phyloP scores from a whole-genome alignment of 768 basidiomycete genomes.

The Phaeolepiota aurea region DNA sequence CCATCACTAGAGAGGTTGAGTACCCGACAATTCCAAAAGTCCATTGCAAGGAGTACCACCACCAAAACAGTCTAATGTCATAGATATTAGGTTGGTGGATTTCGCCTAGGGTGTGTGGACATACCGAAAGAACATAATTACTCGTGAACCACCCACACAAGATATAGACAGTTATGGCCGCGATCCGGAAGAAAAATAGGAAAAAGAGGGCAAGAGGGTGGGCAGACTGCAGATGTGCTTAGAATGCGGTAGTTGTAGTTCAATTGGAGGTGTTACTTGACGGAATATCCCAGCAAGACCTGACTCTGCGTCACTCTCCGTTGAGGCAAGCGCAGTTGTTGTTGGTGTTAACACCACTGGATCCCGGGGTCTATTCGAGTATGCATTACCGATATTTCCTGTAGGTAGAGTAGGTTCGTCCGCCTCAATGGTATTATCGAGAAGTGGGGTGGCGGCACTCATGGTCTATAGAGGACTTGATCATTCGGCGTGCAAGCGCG shows the following conservation, averaged over 20 bases:
- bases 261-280: constrained; percentile 46
- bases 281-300: constrained; percentile 70
- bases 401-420: constrained; percentile 50
- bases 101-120: constrained; percentile 16
- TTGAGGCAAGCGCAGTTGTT: constrained; percentile 40
- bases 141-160: constrained; percentile 86
- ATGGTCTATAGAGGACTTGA: constrained; percentile 37
- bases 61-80: constrained; percentile 66
- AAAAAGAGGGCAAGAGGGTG: constrained; percentile 82
- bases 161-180: constrained; percentile 88
- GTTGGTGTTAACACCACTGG: constrained; percentile 56
- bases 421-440: constrained; percentile 80
- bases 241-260: too few species aligned
- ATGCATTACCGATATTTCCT: neutral
- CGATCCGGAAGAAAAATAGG: constrained; percentile 80
- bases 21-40: constrained; percentile 97
- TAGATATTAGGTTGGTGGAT: constrained; percentile 1
- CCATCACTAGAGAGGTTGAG: constrained; percentile 11
- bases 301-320: constrained; percentile 68
- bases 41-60: constrained; percentile 90
- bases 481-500: too few species aligned
- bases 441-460: constrained; percentile 56
- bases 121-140: constrained; percentile 89
- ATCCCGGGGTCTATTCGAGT: constrained; percentile 10
- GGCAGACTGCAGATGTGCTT: constrained; percentile 71